phyloP scores from a whole-genome alignment of 1,284 basidiomycete species.

The Ceratobasidium sp. region DNA sequence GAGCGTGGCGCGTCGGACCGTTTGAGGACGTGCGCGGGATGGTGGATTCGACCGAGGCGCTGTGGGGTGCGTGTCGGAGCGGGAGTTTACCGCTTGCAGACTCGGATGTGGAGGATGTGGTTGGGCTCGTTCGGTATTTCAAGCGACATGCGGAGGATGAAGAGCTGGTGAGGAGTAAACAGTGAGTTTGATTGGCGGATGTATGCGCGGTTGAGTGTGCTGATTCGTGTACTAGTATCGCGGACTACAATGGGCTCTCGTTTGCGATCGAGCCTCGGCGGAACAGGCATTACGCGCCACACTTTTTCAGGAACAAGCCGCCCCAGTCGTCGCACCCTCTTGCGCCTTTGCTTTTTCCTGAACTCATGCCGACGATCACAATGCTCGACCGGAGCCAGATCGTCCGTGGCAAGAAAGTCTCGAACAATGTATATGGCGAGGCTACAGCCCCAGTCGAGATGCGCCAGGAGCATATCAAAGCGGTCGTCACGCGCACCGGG shows the following conservation, averaged over 20 bases:
- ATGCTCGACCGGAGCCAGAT: constrained; percentile 73
- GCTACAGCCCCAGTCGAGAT: constrained; percentile 15
- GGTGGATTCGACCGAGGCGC: constrained; percentile 48
- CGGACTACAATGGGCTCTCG: constrained; percentile 81
- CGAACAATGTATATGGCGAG: constrained; percentile 24
- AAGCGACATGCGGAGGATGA: constrained; percentile 63
- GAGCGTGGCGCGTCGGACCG: constrained; percentile 59
- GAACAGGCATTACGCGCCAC: constrained; percentile 75
- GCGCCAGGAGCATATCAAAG: constrained; percentile 40
- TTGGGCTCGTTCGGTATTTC: constrained; percentile 49
- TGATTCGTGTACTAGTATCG: constrained; percentile 61
- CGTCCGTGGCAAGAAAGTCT: constrained; percentile 60
- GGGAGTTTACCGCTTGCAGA: constrained; percentile 49
- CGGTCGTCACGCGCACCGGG: constrained; percentile 30
- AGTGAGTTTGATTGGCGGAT: constrained; percentile 26
- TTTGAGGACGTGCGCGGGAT: constrained; percentile 66
- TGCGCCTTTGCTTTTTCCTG: constrained; percentile 76
- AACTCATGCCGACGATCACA: constrained; percentile 71
- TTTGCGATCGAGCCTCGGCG: constrained; percentile 75
- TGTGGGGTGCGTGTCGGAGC: constrained; percentile 20
- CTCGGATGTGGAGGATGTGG: constrained; percentile 64
- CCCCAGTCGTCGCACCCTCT: constrained; percentile 63
- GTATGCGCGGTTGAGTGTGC: constrained; percentile 15
- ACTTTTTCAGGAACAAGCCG: constrained; percentile 68
- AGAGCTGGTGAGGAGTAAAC: constrained; percentile 50